Evolutionary conservation across 2,329 filamentous ascomycete genomes (phyloP), one percentile per base, ranked within the genome.

Genomic region (Dothistroma septosporum): DNA sequence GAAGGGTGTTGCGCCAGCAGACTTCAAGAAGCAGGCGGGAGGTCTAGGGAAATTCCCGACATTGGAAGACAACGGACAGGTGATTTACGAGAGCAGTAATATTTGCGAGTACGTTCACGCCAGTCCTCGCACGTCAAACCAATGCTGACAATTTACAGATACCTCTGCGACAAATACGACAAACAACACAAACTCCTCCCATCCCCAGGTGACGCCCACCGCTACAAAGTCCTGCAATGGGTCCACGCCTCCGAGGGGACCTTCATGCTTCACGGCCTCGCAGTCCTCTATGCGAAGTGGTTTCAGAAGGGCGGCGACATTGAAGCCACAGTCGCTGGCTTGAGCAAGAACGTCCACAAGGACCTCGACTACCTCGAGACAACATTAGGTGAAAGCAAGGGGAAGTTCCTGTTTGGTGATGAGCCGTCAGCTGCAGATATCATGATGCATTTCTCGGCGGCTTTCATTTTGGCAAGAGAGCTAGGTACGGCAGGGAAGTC

Each of bases 241-340:
- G 68, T 80, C 9, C 76, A 80, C 61, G 78, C 79, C 0, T 72
- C 79, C 7, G 79, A 82, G 73, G 79, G 71, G 0, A 80, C 78
- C 1, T 80, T 78, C 61, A 67, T 77, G 58, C 65, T 81, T 8
- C 80, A 81, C 62, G 73, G 67, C 9, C 73, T 82, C 2, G 75
- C 78, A 0, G 74, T 80, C 28, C 68, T 78, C 14, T 81, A 82
- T 64, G 72, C 74, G 7, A 75, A 76, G 5, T 79, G 75, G 77
- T 73, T 76, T 58, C 70, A 77, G n/a, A 73, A 76, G 8, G 67
- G 72, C 53, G 73, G 73, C 19, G 69, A 73, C 14, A 61, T 75
- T 12, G 69, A 69, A 35, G 72, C 69, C 14, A 75, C 76, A 10
- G 75, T 79, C 31, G 68, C 74, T 24, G 71, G 72, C 0, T 62